Evolutionary conservation across 345 rosid genomes (phyloP), one percentile per base, ranked within the genome.

Genomic region (Pelargonium nanum): DNA sequence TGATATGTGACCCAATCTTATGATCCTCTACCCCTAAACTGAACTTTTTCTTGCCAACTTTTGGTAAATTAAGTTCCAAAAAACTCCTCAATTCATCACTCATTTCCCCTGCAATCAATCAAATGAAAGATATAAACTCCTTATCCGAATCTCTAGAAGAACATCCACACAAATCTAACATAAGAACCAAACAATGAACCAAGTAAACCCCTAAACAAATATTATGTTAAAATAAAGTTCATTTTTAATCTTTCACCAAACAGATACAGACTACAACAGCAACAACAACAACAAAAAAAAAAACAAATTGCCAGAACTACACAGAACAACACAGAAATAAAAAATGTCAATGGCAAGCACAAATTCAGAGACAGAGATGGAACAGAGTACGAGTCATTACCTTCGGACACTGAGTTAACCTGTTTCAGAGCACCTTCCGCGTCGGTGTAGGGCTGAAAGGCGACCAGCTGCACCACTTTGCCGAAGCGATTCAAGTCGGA

Each of bases 351-450:
- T n/a, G n/a, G n/a, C n/a, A n/a, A n/a, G n/a, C n/a, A n/a, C n/a
- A n/a, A n/a, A n/a, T n/a, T n/a, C n/a, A n/a, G n/a, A n/a, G n/a
- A n/a, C n/a, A n/a, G n/a, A n/a, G n/a, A n/a, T n/a, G 15, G 48
- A 40, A 52, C 8, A 52, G 55, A 52, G 55, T 52, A 77, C 81
- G 6, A 85, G 65, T 4, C 12, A 50, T 63, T 44, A 86, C 91
- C 95, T 89, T 89, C 89, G 22, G 91, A 84, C 28, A 89, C 78
- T n/a, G 95, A 84, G 77, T 83, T 89, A 72, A 82, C 75, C 77
- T 85, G 95, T 60, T 77, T 86, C 15, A 89, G 87, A 55, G 91
- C 89, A 69, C 85, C 95, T 5, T 84, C 75, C 3, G 95, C 84
- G 19, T 91, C 87, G 50, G 75, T 61, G 4, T 63, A 85, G 0